Evolutionary conservation across 306 rosid species (phyloP).

Genomic region (Potentilla sterilis): DNA sequence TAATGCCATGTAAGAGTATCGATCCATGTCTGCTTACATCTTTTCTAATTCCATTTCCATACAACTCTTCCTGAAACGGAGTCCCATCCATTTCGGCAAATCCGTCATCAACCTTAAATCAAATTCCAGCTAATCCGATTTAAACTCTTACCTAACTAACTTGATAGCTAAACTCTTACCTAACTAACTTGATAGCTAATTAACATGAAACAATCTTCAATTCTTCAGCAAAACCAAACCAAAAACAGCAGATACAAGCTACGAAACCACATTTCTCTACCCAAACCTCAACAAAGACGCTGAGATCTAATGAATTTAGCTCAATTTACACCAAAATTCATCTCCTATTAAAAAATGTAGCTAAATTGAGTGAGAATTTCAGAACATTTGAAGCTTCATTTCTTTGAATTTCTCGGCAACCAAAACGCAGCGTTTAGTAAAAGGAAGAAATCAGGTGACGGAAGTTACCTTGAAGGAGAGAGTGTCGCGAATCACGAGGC

Average conservation of each 20-base stretch:
- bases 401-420: constrained; percentile 11
- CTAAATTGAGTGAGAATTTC: background rate
- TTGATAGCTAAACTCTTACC: background rate
- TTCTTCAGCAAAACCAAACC: constrained; percentile 3
- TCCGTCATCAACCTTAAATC: background rate
- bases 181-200: background rate
- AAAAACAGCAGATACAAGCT: background rate
- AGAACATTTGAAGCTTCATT: background rate
- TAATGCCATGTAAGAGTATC: background rate
- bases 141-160: background rate
- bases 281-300: constrained; percentile 1
- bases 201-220: background rate
- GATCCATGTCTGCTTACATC: background rate
- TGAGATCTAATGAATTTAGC: background rate
- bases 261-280: background rate
- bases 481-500: constrained; percentile 94
- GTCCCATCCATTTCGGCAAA: background rate
- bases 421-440: background rate
- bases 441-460: too few relatives aligned
- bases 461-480: constrained; percentile 67
- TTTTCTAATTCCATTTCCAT: background rate
- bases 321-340: background rate
- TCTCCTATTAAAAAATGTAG: background rate
- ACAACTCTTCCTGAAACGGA: background rate
- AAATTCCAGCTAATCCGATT: background rate